Percentiles rank a stretch among this genome's conserved stretches.
Evolutionary conservation across 768 basidiomycete species (phyloP).

Genomic region (Amanita jacksonii): DNA sequence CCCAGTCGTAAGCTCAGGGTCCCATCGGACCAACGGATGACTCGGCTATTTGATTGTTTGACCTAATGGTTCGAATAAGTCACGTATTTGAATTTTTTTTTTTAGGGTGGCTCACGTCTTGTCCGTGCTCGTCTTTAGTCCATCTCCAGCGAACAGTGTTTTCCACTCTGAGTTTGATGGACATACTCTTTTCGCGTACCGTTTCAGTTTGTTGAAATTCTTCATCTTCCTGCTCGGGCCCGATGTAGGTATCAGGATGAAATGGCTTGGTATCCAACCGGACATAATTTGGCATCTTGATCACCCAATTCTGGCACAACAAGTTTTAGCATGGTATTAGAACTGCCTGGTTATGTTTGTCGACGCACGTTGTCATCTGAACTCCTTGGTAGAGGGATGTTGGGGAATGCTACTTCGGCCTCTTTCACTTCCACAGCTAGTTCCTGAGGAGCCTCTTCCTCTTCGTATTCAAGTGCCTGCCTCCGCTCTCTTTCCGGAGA

Average conservation of each 20-base stretch:
- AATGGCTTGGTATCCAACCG: constrained; percentile 86
- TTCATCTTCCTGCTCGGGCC: constrained; percentile 72
- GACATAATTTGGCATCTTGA: constrained; percentile 91
- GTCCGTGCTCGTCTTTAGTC: constrained; percentile 65
- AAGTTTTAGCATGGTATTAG: neutral
- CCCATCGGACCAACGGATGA: constrained; percentile 96
- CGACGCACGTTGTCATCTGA: constrained; percentile 71
- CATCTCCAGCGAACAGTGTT: constrained; percentile 96
- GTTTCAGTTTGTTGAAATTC: constrained; percentile 47
- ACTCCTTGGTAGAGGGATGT: constrained; percentile 71
- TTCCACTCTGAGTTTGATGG: constrained; percentile 81
- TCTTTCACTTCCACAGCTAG: constrained; percentile 49
- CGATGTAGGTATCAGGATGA: constrained; percentile 77
- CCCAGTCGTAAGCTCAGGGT: constrained; percentile 84
- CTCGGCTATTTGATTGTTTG: constrained; percentile 82
- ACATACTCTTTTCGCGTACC: constrained; percentile 70
- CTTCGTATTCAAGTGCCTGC: constrained; percentile 71
- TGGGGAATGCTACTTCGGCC: constrained; percentile 75
- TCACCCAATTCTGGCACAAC: constrained; percentile 71
- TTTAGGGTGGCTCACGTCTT: constrained; percentile 60
- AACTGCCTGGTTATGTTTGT: constrained; percentile 1
- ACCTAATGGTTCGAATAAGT: constrained; percentile 32
- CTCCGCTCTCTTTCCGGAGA: constrained; percentile 55
- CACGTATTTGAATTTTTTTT: neutral
- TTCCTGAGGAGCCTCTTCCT: constrained; percentile 59